phyloP scores from a whole-genome alignment of 352 stramenopile genomes.

The Globisporangium abappressorium region DNA sequence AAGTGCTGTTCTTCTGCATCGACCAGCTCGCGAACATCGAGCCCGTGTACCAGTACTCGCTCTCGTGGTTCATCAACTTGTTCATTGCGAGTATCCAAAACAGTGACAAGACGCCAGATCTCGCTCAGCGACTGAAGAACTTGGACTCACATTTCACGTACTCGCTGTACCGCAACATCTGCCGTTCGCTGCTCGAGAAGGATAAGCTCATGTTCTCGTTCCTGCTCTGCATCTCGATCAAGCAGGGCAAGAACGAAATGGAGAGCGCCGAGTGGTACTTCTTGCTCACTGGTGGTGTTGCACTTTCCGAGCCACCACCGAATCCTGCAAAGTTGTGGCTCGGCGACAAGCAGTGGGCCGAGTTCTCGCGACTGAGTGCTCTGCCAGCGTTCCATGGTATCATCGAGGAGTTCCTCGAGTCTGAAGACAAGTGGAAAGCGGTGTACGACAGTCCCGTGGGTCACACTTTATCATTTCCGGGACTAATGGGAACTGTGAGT shows the following conservation, averaged over 20 bases:
- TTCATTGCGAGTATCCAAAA: constrained; percentile 89
- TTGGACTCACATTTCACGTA: constrained; percentile 90
- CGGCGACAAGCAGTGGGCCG: constrained; percentile 90
- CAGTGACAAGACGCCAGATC: constrained; percentile 73
- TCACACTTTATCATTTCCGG: constrained; percentile 77
- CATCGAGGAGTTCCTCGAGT: constrained; percentile 77
- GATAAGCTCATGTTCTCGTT: constrained; percentile 95
- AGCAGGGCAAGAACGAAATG: constrained; percentile 73
- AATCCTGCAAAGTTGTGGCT: constrained; percentile 92
- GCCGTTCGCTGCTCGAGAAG: constrained; percentile 90
- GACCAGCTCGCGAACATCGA: constrained; percentile 93
- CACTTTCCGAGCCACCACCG: constrained; percentile 82
- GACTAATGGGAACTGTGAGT: constrained; percentile 49
- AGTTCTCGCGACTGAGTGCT: constrained; percentile 87
- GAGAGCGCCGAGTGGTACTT: constrained; percentile 92
- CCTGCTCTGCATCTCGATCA: constrained; percentile 85
- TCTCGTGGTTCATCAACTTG: constrained; percentile 92
- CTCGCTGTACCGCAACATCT: constrained; percentile 92
- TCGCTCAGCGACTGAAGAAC: constrained; percentile 76
- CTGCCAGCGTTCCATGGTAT: constrained; percentile 79
- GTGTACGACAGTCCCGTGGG: constrained; percentile 87
- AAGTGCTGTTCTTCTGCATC: constrained; percentile 95
- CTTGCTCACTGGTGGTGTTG: constrained; percentile 91
- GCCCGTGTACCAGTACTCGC: constrained; percentile 91
- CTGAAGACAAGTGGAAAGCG: constrained; percentile 79